phyloP scores from a whole-genome alignment of 371 early-diverging fungal species.

The Actinomortierella wolfii region DNA sequence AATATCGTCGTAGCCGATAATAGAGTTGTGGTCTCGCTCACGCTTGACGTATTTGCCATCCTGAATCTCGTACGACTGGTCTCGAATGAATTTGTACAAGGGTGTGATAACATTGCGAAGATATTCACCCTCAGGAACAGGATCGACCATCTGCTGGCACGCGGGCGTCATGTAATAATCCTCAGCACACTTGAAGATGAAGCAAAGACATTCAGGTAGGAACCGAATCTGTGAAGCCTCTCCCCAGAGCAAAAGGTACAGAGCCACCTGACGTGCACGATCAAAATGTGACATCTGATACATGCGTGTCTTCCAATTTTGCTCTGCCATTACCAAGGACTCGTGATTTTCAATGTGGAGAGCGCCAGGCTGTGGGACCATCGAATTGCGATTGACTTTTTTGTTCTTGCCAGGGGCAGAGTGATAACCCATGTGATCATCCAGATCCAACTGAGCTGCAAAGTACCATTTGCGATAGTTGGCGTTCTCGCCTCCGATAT shows the following conservation, averaged over 20 bases:
- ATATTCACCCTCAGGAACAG: conserved; percentile 72
- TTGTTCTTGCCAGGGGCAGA: conserved; percentile 50
- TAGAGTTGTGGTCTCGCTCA: conserved; percentile 80
- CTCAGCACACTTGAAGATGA: conserved; percentile 79
- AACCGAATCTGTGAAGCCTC: conserved; percentile 84
- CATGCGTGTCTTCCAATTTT: conserved; percentile 77
- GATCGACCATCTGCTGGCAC: conserved; percentile 49
- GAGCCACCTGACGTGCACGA: conserved; percentile 74
- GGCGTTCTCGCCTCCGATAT: conserved; percentile 83
- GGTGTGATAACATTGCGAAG: conserved; percentile 76
- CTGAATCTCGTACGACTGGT: conserved; percentile 75
- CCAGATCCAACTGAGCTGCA: conserved; percentile 77
- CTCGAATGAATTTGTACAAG: conserved; percentile 77
- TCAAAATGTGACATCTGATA: conserved; percentile 72
- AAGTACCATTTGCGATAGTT: conserved; percentile 91
- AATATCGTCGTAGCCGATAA: conserved; percentile 89
- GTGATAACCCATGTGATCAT: conserved; percentile 61
- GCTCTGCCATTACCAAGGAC: conserved; percentile 53
- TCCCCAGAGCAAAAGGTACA: conserved; percentile 88
- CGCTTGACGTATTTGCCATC: conserved; percentile 76
- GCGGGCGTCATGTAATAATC: conserved; percentile 57
- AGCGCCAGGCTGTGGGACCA: conserved; percentile 28
- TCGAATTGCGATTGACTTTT: conserved; percentile 40
- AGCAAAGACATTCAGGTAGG: conserved; percentile 82
- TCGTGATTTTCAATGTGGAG: conserved; percentile 36